Percentiles rank a stretch among this genome's conserved stretches.
phyloP scores from a whole-genome alignment of 2,329 filamentous ascomycete species.

The Xylariaceae sp. region DNA sequence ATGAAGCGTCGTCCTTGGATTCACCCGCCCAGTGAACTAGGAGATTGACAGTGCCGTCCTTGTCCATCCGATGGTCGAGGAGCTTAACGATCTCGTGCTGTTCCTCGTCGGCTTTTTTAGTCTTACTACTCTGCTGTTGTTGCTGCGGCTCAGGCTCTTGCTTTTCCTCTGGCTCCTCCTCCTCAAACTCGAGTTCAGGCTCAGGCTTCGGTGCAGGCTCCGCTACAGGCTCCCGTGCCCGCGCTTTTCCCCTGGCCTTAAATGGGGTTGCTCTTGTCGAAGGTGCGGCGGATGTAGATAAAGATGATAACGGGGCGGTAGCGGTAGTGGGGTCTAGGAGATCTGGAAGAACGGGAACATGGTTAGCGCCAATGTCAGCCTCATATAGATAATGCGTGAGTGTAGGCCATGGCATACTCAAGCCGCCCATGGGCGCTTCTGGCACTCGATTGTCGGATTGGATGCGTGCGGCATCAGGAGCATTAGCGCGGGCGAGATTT shows the following conservation, averaged over 20 bases:
- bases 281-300: too few species aligned
- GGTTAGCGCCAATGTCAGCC: constrained; percentile 9
- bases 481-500: constrained; percentile 17
- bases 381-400: not conserved
- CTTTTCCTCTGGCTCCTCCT: not conserved
- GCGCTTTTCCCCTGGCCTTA: constrained; percentile 21
- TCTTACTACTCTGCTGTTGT: not conserved
- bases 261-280: constrained; percentile 28
- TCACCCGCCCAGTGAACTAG: constrained; percentile 31
- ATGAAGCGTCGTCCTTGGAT: constrained; percentile 25
- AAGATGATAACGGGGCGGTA: too few species aligned
- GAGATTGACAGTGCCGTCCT: constrained; percentile 27
- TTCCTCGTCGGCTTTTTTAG: constrained; percentile 18
- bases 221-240: constrained; percentile 22
- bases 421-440: too few species aligned
- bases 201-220: constrained; percentile 25
- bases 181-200: constrained; percentile 17
- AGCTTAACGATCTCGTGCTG: constrained; percentile 25
- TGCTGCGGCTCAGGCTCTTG: not conserved
- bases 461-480: constrained; percentile 14
- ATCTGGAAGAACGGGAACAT: constrained; percentile 5
- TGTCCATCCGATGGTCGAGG: constrained; percentile 24
- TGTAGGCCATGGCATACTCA: not conserved
- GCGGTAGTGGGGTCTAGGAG: too few species aligned
- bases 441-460: not conserved